Conservation (phyloP, 2,329 filamentous ascomycete genomes). For the Gliomastix tumulicola region DNA sequence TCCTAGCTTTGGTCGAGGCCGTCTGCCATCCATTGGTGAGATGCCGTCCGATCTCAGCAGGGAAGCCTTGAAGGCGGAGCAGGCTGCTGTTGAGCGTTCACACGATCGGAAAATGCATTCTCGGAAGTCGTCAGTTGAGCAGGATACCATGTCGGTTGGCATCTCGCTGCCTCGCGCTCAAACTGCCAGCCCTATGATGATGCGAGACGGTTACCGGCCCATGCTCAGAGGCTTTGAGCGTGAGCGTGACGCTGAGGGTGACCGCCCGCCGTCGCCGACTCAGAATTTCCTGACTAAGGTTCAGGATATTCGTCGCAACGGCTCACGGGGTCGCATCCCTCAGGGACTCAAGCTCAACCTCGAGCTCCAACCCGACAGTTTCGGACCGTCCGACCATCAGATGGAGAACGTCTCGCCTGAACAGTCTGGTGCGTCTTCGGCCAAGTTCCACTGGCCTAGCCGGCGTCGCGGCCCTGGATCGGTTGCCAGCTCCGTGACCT, state of each 20-base stretch:
- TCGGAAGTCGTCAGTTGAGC: constrained; percentile 29
- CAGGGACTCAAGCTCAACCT: constrained; percentile 61
- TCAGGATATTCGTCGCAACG: constrained; percentile 54
- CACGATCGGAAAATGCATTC: no score
- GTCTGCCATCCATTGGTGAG: constrained; percentile 75
- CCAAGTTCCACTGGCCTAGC: constrained; percentile 48
- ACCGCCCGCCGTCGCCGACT: constrained; percentile 54
- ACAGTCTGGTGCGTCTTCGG: constrained; percentile 44
- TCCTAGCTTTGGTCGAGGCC: constrained; percentile 51
- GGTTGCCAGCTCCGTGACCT: constrained; percentile 49
- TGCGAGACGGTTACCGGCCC: constrained; percentile 30
- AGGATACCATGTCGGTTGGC: constrained; percentile 32
- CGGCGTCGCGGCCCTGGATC: constrained; percentile 45
- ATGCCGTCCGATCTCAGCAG: constrained; percentile 21
- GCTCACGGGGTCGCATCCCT: constrained; percentile 73
- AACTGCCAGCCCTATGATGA: constrained; percentile 62
- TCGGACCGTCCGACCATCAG: constrained; percentile 36
- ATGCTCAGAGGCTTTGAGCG: no score
- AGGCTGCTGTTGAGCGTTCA: constrained; percentile 6
- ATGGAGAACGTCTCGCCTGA: constrained; percentile 36
- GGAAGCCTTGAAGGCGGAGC: constrained; percentile 8
- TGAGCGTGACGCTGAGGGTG: constrained; percentile 6
- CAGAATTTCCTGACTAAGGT: constrained; percentile 57
- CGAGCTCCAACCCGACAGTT: constrained; percentile 44
- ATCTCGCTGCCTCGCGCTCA: constrained; percentile 54